A percentile compares a stretch with the other conserved stretches of the same genome.
Conservation (phyloP, 75 land plant genomes). For the Adiantum capillusveneris region DNA sequence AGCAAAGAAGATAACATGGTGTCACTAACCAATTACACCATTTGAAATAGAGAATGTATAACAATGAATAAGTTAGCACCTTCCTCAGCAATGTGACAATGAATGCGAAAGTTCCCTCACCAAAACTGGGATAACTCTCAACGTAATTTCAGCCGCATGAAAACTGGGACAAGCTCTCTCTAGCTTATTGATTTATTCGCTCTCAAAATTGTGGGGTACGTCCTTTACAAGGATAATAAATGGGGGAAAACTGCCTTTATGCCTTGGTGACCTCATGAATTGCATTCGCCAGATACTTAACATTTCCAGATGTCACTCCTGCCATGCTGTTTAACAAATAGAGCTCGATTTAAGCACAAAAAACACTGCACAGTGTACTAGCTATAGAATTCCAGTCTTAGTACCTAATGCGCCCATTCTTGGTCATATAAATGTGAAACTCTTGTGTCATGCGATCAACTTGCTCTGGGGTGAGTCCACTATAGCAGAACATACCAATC, state of each 20-base stretch:
- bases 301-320: slow-evolving; percentile 75
- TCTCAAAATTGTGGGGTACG: no score
- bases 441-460: slow-evolving; percentile 85
- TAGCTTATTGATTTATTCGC: no score
- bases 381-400: no score
- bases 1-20: no score
- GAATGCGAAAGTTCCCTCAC: no score
- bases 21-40: no score
- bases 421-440: slow-evolving; percentile 83
- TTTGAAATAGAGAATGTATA: no score
- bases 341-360: background rate
- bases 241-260: background rate
- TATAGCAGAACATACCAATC: slow-evolving; percentile 98
- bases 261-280: slow-evolving; percentile 76
- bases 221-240: background rate
- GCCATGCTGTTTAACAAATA: slow-evolving; percentile 59
- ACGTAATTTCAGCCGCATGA: no score
- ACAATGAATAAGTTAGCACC: no score
- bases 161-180: no score
- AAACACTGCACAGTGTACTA: background rate
- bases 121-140: no score
- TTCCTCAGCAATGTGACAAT: no score
- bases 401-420: slow-evolving; percentile 92
- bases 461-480: slow-evolving; percentile 85
- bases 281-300: slow-evolving; percentile 79